Percentiles rank a stretch among this genome's conserved stretches.
Conservation (phyloP, 306 rosid species). For the Fragaria ananassa region DNA sequence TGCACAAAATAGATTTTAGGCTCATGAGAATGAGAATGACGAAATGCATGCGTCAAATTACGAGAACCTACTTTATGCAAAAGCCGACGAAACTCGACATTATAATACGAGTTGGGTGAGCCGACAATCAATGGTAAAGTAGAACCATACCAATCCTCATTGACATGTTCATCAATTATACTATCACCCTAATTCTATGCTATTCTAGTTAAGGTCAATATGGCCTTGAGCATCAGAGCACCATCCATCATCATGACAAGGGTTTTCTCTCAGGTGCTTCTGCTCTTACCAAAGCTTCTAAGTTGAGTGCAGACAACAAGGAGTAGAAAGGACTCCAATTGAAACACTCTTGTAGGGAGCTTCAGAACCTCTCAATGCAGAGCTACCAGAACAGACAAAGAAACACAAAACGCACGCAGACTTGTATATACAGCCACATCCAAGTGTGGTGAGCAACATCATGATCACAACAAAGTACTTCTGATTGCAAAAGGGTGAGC, state of each 20-base stretch:
- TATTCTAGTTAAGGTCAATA: neutral
- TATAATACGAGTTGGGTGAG: neutral
- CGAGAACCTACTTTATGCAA: neutral
- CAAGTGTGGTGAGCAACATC: constrained; percentile 12
- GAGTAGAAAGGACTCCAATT: constrained; percentile 7
- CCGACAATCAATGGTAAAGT: neutral
- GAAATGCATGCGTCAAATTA: neutral
- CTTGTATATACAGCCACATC: neutral
- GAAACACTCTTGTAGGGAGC: neutral
- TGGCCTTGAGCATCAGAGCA: neutral
- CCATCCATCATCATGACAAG: neutral
- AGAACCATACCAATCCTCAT: neutral
- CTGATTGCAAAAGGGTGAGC: neutral
- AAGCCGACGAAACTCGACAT: neutral
- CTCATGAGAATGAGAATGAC: neutral
- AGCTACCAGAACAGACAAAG: neutral
- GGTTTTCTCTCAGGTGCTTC: neutral
- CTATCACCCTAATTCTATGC: neutral
- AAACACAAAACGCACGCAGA: constrained; percentile 11
- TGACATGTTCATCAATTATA: constrained; percentile 2
- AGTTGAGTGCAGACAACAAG: neutral
- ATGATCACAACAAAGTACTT: neutral
- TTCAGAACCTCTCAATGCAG: neutral
- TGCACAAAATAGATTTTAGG: too few relatives aligned
- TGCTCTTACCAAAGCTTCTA: constrained; percentile 3